phyloP scores from a whole-genome alignment of 2,329 filamentous ascomycete species.

The Parafenestella ontariensis region DNA sequence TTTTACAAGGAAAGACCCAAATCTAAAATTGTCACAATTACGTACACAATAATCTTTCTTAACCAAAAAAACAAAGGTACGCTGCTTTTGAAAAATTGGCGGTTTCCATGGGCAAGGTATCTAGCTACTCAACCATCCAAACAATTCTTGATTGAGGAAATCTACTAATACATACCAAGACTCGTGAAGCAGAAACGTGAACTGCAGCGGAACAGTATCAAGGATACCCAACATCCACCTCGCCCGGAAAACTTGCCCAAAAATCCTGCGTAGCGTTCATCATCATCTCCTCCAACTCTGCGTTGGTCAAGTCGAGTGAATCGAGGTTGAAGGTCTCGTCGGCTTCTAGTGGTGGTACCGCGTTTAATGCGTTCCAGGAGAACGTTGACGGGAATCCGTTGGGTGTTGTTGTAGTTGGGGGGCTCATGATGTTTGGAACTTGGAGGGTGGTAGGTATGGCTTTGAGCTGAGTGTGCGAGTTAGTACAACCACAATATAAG shows the following conservation, averaged over 20 bases:
- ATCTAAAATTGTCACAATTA: no score
- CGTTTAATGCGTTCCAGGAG: constrained; percentile 31
- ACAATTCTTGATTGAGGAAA: no score
- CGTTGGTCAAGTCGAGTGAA: constrained; percentile 42
- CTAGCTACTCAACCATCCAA: no score
- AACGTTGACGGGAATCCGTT: constrained; percentile 29
- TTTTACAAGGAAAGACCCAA: no score
- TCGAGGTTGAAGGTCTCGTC: constrained; percentile 44
- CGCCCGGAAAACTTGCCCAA: constrained; percentile 49
- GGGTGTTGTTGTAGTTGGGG: constrained; percentile 33
- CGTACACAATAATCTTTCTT: no score
- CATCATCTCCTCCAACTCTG: constrained; percentile 49
- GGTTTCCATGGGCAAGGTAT: no score
- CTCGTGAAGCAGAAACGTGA: no score
- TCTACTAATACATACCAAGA: no score
- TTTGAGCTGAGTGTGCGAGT: constrained; percentile 8
- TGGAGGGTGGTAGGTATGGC: constrained; percentile 11
- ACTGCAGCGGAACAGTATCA: no score
- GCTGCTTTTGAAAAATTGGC: no score
- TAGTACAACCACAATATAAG: neutral
- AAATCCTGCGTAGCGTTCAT: constrained; percentile 50
- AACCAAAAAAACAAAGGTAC: no score
- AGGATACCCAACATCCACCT: constrained; percentile 44
- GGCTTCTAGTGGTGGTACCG: constrained; percentile 36
- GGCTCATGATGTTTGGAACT: constrained; percentile 20